phyloP scores from a whole-genome alignment of 495 filamentous ascomycete species.

The Wilcoxina mikolae region DNA sequence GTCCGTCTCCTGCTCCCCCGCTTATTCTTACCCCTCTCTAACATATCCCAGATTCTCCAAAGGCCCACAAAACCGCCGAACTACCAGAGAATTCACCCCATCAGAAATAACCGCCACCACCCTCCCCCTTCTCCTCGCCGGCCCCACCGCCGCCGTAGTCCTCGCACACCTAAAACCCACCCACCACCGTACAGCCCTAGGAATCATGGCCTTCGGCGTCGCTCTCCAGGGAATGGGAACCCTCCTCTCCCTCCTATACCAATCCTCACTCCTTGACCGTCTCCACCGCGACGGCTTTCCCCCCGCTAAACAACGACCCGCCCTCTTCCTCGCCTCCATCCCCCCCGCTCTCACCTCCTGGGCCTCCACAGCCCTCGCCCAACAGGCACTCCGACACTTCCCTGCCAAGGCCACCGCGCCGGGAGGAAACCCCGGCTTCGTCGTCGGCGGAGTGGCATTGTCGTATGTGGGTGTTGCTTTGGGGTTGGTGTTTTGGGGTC shows the following conservation, averaged over 20 bases:
- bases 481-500: constrained; percentile 23
- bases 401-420: not conserved
- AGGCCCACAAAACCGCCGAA: not conserved
- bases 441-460: constrained; percentile 17
- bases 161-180: constrained; percentile 10
- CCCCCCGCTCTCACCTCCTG: constrained; percentile 23
- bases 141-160: constrained; percentile 17
- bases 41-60: constrained; percentile 12
- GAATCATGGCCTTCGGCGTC: constrained; percentile 20
- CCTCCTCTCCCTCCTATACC: constrained; percentile 22
- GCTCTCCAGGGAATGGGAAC: constrained; percentile 24
- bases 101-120: not conserved
- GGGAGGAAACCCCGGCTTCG: constrained; percentile 7
- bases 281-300: constrained; percentile 16
- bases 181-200: constrained; percentile 11
- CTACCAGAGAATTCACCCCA: not conserved
- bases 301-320: constrained; percentile 2
- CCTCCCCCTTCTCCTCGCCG: constrained; percentile 23
- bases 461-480: constrained; percentile 18
- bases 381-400: constrained; percentile 19
- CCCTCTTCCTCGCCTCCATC: constrained; percentile 18
- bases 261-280: constrained; percentile 12
- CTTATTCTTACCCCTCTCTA: not conserved
- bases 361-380: constrained; percentile 17
- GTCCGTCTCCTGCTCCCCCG: constrained; percentile 8